Conservation (phyloP, 208 protist genomes). For the Hexamita inflata region DNA sequence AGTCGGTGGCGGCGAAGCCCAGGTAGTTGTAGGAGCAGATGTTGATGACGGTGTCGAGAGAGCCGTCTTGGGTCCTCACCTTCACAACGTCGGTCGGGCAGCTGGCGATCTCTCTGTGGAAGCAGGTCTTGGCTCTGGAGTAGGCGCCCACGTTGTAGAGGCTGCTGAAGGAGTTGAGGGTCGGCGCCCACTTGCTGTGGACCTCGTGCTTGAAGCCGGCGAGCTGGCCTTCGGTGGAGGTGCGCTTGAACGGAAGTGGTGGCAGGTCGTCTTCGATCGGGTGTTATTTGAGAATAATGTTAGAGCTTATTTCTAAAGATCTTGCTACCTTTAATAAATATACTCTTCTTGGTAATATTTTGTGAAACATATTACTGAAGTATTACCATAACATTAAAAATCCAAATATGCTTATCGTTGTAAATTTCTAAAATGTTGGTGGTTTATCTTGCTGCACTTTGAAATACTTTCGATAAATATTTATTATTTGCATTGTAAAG, state of each 20-base stretch:
- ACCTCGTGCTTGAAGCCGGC: background rate
- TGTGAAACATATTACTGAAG: too few species aligned
- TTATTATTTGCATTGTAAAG: too few species aligned
- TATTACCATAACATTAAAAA: too few species aligned
- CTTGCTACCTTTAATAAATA: too few species aligned
- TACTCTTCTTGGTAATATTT: too few species aligned
- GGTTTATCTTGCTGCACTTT: too few species aligned
- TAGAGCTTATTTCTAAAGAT: too few species aligned
- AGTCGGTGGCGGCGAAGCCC: constrained; percentile 76
- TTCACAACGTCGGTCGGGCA: background rate
- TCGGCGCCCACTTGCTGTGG: background rate
- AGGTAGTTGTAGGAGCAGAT: constrained; percentile 94
- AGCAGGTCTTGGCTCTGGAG: background rate
- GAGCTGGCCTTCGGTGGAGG: background rate
- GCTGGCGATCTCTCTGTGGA: background rate
- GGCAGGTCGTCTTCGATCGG: too few species aligned
- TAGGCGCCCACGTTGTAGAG: background rate
- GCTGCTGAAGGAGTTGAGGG: background rate
- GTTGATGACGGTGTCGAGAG: constrained; percentile 59
- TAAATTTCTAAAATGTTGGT: too few species aligned
- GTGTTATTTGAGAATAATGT: too few species aligned
- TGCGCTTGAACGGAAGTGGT: background rate
- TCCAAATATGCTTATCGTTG: too few species aligned
- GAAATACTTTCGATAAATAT: too few species aligned
- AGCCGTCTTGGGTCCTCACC: background rate